phyloP scores from a whole-genome alignment of 1,284 basidiomycete genomes.

The Trametes hirsuta region DNA sequence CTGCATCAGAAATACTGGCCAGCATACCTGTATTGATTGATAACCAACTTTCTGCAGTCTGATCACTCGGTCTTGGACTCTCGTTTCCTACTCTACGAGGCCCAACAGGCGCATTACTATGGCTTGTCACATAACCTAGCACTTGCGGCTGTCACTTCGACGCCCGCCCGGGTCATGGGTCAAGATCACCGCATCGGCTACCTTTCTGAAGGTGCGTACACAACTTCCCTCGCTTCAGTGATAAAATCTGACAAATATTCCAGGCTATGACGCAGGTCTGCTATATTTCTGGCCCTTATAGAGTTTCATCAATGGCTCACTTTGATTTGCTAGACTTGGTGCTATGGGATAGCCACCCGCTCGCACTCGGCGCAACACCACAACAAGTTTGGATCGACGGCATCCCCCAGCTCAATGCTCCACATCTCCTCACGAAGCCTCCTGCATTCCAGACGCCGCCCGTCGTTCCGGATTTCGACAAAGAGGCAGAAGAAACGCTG shows the following conservation, averaged over 20 bases:
- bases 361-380: constrained; percentile 71
- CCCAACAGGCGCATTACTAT: constrained; percentile 86
- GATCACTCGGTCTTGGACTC: constrained; percentile 79
- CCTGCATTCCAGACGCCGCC: constrained; percentile 50
- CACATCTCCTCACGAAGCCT: constrained; percentile 50
- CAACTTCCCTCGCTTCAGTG: constrained; percentile 28
- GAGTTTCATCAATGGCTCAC: too few relatives aligned
- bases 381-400: constrained; percentile 78
- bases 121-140: constrained; percentile 63
- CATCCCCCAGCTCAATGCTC: constrained; percentile 58
- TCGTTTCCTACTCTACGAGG: constrained; percentile 81
- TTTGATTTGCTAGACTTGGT: constrained; percentile 49
- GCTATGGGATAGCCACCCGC: constrained; percentile 78
- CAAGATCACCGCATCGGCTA: constrained; percentile 83
- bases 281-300: too few relatives aligned
- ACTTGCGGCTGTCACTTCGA: constrained; percentile 75
- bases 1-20: background rate
- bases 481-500: constrained; percentile 54
- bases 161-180: constrained; percentile 77
- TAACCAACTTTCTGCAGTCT: constrained; percentile 44
- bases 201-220: constrained; percentile 57
- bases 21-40: background rate
- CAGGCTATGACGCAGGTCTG: constrained; percentile 51
- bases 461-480: constrained; percentile 59
- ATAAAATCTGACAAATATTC: background rate